Percentiles rank a stretch among this genome's conserved stretches.
These are phyloP conservation scores for Mallotus nudiflorus DNA, from an alignment of 345 rosid species.

Conservation along the genomic window DNA sequence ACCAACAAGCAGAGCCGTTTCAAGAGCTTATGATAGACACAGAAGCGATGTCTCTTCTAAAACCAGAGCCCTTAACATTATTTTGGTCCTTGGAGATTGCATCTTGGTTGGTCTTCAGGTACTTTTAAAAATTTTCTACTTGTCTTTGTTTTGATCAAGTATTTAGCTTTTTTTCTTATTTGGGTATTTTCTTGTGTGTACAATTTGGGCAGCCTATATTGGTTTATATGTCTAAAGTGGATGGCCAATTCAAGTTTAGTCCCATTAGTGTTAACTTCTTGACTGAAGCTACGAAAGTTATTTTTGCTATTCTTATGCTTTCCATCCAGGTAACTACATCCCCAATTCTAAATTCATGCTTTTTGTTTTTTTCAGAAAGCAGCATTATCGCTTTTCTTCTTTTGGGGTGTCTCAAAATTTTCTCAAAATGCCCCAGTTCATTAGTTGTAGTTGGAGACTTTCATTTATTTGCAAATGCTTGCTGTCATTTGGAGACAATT, in stretches of 20 bases:
- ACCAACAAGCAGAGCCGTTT: conserved; percentile 56
- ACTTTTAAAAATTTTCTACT: background rate
- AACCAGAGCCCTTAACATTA: conserved; percentile 60
- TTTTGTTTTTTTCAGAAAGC: no score
- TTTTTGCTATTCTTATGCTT: conserved; percentile 87
- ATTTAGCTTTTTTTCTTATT: conserved; percentile 17
- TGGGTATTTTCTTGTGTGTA: conserved; percentile 10
- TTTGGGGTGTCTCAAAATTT: conserved; percentile 5
- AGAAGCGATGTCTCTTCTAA: conserved; percentile 70
- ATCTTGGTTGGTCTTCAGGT: conserved; percentile 90
- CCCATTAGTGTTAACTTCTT: conserved; percentile 95
- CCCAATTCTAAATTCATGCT: no score
- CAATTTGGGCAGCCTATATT: conserved; percentile 88
- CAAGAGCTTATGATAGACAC: conserved; percentile 75
- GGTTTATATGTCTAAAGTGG: conserved; percentile 95
- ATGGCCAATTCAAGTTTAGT: conserved; percentile 84
- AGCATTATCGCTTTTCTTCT: conserved; percentile 12
- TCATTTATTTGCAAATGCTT: background rate
- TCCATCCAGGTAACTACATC: conserved; percentile 57
- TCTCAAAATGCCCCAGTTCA: background rate
- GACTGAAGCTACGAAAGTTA: conserved; percentile 80
- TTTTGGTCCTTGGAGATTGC: conserved; percentile 91
- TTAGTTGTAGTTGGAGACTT: background rate
- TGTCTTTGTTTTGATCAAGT: background rate
- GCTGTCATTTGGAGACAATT: no score